These are phyloP conservation scores for Kwoniella europaea DNA, from an alignment of 768 basidiomycete genomes.

Conservation along the genomic window DNA sequence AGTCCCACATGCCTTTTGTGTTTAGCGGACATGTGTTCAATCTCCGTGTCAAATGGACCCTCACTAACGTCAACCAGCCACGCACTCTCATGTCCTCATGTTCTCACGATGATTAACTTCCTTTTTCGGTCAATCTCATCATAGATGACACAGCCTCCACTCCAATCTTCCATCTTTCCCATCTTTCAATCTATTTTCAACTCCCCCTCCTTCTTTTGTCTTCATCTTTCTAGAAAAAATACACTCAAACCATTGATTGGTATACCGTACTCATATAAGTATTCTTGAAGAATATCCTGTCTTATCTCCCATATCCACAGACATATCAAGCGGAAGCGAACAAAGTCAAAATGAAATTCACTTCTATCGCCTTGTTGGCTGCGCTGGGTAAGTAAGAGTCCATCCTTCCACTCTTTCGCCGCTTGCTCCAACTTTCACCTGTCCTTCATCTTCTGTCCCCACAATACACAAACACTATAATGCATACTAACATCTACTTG, in stretches of 20 bases:
- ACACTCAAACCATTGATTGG: conserved; percentile 16
- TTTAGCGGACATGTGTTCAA: neutral
- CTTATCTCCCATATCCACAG: neutral
- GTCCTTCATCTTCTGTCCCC: neutral
- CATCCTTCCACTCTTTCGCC: neutral
- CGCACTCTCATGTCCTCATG: neutral
- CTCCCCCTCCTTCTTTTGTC: conserved; percentile 12
- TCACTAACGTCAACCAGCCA: neutral
- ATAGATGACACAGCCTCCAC: neutral
- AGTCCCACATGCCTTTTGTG: neutral
- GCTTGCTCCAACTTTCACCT: neutral
- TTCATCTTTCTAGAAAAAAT: neutral
- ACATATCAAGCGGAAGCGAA: neutral
- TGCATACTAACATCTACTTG: neutral
- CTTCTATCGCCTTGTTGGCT: conserved; percentile 30
- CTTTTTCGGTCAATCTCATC: conserved; percentile 1
- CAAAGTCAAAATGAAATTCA: conserved; percentile 26
- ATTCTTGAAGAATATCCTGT: conserved; percentile 20
- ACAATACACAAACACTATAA: neutral
- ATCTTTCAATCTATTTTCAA: neutral
- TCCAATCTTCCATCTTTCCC: neutral
- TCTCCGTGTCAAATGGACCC: neutral
- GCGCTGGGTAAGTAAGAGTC: conserved; percentile 36
- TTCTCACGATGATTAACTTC: neutral
- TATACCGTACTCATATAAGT: neutral